Evolutionary conservation across 2,329 filamentous ascomycete genomes (phyloP), one percentile per base, ranked within the genome.

Genomic region (Colletotrichum somersetense): DNA sequence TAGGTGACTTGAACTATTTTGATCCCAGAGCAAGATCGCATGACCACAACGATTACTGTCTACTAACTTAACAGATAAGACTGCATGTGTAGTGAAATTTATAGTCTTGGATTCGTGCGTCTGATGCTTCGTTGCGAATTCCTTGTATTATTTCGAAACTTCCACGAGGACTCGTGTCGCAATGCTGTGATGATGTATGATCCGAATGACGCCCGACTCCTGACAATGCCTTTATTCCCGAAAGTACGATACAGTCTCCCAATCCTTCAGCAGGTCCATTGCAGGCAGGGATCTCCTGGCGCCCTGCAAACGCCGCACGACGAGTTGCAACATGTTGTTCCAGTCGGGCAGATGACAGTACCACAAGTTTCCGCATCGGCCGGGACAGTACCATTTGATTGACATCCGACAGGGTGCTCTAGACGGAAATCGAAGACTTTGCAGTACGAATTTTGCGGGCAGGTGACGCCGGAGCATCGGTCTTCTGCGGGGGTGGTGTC

Each of bases 311-410:
- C 72, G 10, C 74, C 74, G 50, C 75, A 75, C 14, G 64, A 26
- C 38, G 72, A 58, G 56, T 76, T 76, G 53, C 75, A 76, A 56
- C 75, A 80, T 6, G 35, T 57, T 20, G 69, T 72, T 75, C 77
- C 59, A 58, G 63, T 11, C 64, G 76, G 38, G 57, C 71, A 73
- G 42, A 71, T 42, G 35, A 71, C 62, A 10, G 30, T 33, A 44
- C 71, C 71, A 8, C 71, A 73, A 6, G 53, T 63, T 38, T 61
- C n/a, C 6, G 40, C 33, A 11, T 57, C 59, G 18, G 61, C 44
- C 6, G 70, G 23, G 2, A 72, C 46, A 5, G 70, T 69, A n/a
- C 59, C 70, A 46, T 65, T 70, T 7, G 70, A n/a, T 7, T 69
- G 38, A 33, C 70, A 72, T 35, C 20, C 70, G 14, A 72, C 70